These are phyloP conservation scores for Aspergillus awamori DNA, from an alignment of 2,329 filamentous ascomycete species.

Conservation along the genomic window DNA sequence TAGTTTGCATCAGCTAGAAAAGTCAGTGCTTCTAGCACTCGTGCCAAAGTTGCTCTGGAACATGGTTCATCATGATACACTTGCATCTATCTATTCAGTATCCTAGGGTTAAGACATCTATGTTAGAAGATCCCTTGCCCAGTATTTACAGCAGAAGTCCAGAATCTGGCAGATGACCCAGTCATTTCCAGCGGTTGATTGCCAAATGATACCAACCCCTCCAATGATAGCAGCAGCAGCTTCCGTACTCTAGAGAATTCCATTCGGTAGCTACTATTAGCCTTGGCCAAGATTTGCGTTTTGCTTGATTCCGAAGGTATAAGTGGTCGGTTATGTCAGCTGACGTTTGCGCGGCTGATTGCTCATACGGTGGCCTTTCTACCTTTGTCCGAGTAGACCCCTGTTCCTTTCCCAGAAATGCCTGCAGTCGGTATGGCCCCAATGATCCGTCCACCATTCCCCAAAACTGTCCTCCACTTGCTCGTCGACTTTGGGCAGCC, in stretches of 20 bases:
- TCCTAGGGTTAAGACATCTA: background rate
- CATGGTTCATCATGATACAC: background rate
- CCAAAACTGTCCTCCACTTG: constrained; percentile 87
- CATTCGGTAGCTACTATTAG: no score
- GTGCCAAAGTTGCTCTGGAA: no score
- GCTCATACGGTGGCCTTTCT: constrained; percentile 12
- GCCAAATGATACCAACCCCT: background rate
- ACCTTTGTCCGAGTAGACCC: constrained; percentile 69
- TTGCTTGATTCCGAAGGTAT: background rate
- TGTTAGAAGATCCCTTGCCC: constrained; percentile 1
- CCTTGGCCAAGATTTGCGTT: background rate
- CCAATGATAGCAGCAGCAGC: no score
- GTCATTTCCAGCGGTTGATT: background rate
- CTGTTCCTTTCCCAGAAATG: constrained; percentile 86
- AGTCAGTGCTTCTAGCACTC: no score
- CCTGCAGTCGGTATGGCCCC: constrained; percentile 77
- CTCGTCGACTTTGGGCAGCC: constrained; percentile 73
- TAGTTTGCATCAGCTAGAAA: no score
- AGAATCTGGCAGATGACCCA: background rate
- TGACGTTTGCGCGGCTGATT: background rate
- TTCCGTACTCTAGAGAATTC: no score
- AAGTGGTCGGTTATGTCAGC: background rate
- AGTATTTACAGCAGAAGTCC: background rate
- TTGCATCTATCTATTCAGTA: background rate
- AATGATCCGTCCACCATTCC: constrained; percentile 94